Conservation (phyloP, 2,329 filamentous ascomycete genomes). For the Acephala macrosclerotiorum region DNA sequence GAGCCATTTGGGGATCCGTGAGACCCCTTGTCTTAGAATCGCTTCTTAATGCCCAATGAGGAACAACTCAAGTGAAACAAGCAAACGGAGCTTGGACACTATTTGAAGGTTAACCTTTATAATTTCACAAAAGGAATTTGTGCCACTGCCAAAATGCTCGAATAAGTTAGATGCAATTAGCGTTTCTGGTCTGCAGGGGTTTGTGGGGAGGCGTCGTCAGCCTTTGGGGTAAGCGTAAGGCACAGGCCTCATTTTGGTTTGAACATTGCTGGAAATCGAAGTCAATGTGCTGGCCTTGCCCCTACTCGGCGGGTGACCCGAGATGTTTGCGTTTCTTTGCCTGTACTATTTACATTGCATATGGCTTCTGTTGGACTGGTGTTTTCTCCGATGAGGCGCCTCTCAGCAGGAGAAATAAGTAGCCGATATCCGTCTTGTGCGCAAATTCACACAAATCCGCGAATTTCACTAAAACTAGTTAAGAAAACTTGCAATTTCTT, state of each 20-base stretch:
- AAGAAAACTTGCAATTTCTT: too few relatives aligned
- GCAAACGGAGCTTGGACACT: not conserved
- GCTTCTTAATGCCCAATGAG: not conserved
- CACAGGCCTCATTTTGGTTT: not conserved
- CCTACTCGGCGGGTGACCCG: not conserved
- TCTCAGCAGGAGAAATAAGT: too few relatives aligned
- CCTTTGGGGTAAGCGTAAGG: constrained; percentile 7
- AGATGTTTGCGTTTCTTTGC: not conserved
- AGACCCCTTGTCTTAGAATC: not conserved
- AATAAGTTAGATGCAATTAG: not conserved
- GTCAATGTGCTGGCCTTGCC: not conserved
- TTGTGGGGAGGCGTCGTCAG: constrained; percentile 20
- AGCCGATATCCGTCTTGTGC: too few relatives aligned
- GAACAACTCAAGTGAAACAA: not conserved
- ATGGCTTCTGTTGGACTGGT: not conserved
- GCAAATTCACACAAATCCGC: too few relatives aligned
- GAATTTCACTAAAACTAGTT: too few relatives aligned
- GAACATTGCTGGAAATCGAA: not conserved
- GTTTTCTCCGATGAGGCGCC: not conserved
- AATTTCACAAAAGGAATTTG: not conserved
- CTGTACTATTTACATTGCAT: not conserved
- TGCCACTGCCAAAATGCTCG: not conserved
- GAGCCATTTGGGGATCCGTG: not conserved
- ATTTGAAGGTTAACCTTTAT: not conserved
- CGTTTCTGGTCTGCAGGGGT: not conserved